Evolutionary conservation across 1,284 basidiomycete species (phyloP), one percentile per base, ranked within the genome.

Genomic region (Moniliophthora roreri): DNA sequence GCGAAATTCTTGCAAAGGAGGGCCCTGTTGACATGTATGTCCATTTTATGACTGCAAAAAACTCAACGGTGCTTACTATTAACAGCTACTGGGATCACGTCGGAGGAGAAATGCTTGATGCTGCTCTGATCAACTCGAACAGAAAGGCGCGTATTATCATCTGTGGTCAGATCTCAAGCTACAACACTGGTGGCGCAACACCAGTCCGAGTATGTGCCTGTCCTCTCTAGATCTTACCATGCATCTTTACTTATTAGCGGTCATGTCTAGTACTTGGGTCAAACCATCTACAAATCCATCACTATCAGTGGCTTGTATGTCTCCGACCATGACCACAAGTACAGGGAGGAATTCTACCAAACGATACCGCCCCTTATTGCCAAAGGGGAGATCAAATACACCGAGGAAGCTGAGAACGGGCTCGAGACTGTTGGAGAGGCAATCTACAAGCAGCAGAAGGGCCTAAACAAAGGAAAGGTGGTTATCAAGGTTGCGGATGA

Each of bases 51-150:
- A 32, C 28, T 11, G 28, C 28, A 32, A 6, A 11, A 6, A 11
- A 11, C 28, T 32, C 28, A 32, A 32, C 11, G 6, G 11, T 11
- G 28, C 28, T 11, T 15, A 11, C 38, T 4, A 39, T 28, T 15
- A 16, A 28, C 39, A 54, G 48, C 16, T 77, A 71, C 57, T 79
- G 75, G 69, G 75, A 80, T 56, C 76, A 80, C 63, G 85, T 87
- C 50, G 87, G 89, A 2, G 89, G 89, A 0, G 77, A 83, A 57
- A 81, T 79, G 3, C 73, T 89, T 13, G 84, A 89, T 47, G 70
- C 78, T 32, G 80, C 80, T 0, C 65, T 89, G 13, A 72, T 70
- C 3, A 37, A 49, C 11, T 32, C 34, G 0, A 47, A 26, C 0
- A 8, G 35, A n/a, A 34, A 35, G 6, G 47, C 51, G 2, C 20